Evolutionary conservation across 495 filamentous ascomycete species (phyloP).

Genomic region (Penicillium antarcticum): DNA sequence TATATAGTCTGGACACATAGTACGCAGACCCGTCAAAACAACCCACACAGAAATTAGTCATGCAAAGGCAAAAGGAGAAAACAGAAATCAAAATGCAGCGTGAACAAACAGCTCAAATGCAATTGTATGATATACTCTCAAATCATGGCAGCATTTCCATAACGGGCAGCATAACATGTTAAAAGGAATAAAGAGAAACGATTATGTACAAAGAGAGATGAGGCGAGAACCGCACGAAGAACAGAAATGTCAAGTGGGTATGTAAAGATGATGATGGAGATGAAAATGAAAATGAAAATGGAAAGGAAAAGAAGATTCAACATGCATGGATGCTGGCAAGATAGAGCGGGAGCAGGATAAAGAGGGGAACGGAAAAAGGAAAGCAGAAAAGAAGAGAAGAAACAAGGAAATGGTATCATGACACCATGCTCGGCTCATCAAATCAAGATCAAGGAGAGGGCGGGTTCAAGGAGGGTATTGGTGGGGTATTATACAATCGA

Average conservation of each 20-base stretch:
- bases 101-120: constrained; percentile 11
- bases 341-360: neutral
- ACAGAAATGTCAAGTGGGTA: constrained; percentile 4
- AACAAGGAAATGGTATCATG: constrained; percentile 28
- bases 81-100: neutral
- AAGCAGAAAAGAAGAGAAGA: constrained; percentile 6
- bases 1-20: neutral
- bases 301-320: constrained; percentile 9
- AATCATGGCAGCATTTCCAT: constrained; percentile 16
- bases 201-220: constrained; percentile 31
- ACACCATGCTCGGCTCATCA: constrained; percentile 33
- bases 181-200: constrained; percentile 6
- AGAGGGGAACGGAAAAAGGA: constrained; percentile 1
- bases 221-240: neutral
- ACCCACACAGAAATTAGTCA: neutral
- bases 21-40: too few species aligned
- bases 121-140: constrained; percentile 16
- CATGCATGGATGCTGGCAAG: constrained; percentile 2
- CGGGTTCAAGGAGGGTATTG: constrained; percentile 10
- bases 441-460: constrained; percentile 18
- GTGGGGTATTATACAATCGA: constrained; percentile 29
- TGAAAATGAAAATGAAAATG: neutral
- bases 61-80: neutral
- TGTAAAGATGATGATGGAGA: constrained; percentile 12
- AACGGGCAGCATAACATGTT: constrained; percentile 5